Evolutionary conservation across 2,329 filamentous ascomycete species (phyloP), one percentile per base, ranked within the genome.

Genomic region (Bretziella fagacearum): DNA sequence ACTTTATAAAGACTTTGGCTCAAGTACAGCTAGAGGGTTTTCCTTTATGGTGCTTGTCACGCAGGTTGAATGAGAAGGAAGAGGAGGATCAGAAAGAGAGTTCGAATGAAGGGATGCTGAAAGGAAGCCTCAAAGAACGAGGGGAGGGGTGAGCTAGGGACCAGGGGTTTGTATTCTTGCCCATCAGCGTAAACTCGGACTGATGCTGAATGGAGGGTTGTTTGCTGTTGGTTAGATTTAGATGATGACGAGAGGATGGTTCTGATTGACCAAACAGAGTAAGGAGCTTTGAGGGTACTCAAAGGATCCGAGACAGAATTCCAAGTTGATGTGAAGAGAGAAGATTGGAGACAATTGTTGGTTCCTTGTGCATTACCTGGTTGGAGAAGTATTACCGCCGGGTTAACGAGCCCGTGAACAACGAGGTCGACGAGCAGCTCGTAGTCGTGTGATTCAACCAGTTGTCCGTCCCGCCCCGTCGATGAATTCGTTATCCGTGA

Each of bases 61-160:
- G 18, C 35, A 39, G 15, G 18, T 20, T 39, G 17, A 22, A 39
- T 39, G 27, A 25, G 37, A 46, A 35, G 43, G 29, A 36, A 46
- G 8, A 45, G 8, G 17, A 35, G 18, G 20, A 26, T 26, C 23
- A 35, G 20, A 46, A 26, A 27, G 25, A 43, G n/a, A 10, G 5
- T 26, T 29, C 25, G 27, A 42, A 26, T 26, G 39, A 43, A 43
- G 25, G 35, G 35, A 23, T 39, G 35, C 18, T 39, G 7, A 23
- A 39, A 39, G 35, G 35, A 36, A 36, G 6, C 30, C n/a, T n/a
- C 30, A 33, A 33, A 6, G 5, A 15, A 33, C 13, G 11, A 33
- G 13, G 30, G 30, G 30, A 4, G 30, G 23, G 35, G 17, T 17
- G n/a, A 36, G 18, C 15, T 39, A n/a, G 35, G 18, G 35, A 20